Percentiles rank a stretch among this genome's conserved stretches.
Evolutionary conservation across 306 rosid genomes (phyloP).

Genomic region (Corylus americana): DNA sequence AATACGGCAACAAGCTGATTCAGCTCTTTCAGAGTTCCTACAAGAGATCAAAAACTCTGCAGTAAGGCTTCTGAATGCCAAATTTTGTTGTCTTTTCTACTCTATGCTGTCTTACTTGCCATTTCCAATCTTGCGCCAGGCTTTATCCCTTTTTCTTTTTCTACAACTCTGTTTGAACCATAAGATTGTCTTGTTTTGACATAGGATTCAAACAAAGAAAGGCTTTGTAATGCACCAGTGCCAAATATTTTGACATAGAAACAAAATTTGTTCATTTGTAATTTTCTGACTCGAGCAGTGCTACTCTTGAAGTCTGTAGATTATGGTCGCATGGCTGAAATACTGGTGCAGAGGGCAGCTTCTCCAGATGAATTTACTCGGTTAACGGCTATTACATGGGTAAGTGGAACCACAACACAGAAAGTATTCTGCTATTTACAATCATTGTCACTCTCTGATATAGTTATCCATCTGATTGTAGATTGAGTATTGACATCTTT

Average conservation of each 20-base stretch:
- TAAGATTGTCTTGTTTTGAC: slow-evolving; percentile 1
- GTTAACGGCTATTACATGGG: slow-evolving; percentile 96
- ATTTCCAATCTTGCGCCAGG: slow-evolving; percentile 19
- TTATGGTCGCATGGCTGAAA: slow-evolving; percentile 99
- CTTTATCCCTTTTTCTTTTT: slow-evolving; percentile 15
- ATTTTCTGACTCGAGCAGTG: slow-evolving; percentile 98
- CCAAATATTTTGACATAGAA: slow-evolving; percentile 35
- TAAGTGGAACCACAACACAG: slow-evolving; percentile 39
- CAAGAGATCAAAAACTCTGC: slow-evolving; percentile 99
- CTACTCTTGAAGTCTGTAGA: slow-evolving; percentile 99
- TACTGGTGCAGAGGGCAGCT: slow-evolving; percentile 91
- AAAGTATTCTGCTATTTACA: neutral
- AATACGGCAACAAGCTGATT: slow-evolving; percentile 98
- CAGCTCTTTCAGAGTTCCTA: slow-evolving; percentile 97
- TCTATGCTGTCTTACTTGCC: slow-evolving; percentile 2
- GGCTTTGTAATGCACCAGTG: slow-evolving; percentile 24
- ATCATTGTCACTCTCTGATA: slow-evolving; percentile 3
- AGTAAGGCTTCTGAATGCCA: slow-evolving; percentile 60
- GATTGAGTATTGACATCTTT: neutral
- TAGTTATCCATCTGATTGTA: neutral
- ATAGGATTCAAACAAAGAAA: slow-evolving; percentile 15
- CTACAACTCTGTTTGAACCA: neutral
- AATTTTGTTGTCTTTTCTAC: slow-evolving; percentile 8
- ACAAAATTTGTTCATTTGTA: slow-evolving; percentile 70
- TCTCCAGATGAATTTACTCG: slow-evolving; percentile 92